Evolutionary conservation across 2,329 filamentous ascomycete species (phyloP).

Genomic region (Fusarium metavorans): DNA sequence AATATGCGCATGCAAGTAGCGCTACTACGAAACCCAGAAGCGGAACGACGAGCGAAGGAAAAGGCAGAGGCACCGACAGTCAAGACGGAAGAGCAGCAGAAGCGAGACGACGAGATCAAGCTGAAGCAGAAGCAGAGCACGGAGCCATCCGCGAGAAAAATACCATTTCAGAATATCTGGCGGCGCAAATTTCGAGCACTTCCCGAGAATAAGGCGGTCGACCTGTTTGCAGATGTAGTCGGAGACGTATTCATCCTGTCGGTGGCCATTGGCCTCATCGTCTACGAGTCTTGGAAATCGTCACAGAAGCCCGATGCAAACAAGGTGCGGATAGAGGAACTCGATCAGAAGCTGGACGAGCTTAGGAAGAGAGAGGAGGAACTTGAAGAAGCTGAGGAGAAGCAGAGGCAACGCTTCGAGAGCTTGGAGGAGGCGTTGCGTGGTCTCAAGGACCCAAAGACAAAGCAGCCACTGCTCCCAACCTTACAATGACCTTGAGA

Average conservation of each 20-base stretch:
- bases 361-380: slow-evolving; percentile 63
- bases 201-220: slow-evolving; percentile 74
- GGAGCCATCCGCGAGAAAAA: slow-evolving; percentile 41
- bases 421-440: slow-evolving; percentile 66
- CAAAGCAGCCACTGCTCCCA: slow-evolving; percentile 65
- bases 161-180: slow-evolving; percentile 67
- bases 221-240: slow-evolving; percentile 74
- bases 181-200: slow-evolving; percentile 71
- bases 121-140: slow-evolving; percentile 52
- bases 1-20: slow-evolving; percentile 75
- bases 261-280: slow-evolving; percentile 67
- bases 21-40: slow-evolving; percentile 67
- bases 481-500: slow-evolving; percentile 44
- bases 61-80: slow-evolving; percentile 73
- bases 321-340: slow-evolving; percentile 63
- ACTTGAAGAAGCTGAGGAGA: slow-evolving; percentile 58
- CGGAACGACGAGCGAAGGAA: slow-evolving; percentile 70
- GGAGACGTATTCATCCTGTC: slow-evolving; percentile 73
- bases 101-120: slow-evolving; percentile 63
- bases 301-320: slow-evolving; percentile 71
- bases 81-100: slow-evolving; percentile 71
- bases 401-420: slow-evolving; percentile 61
- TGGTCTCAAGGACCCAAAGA: slow-evolving; percentile 66
- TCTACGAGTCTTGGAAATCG: slow-evolving; percentile 72
- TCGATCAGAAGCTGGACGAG: slow-evolving; percentile 62